phyloP scores from a whole-genome alignment of 2,329 filamentous ascomycete species.

The Aspergillus japonicus region DNA sequence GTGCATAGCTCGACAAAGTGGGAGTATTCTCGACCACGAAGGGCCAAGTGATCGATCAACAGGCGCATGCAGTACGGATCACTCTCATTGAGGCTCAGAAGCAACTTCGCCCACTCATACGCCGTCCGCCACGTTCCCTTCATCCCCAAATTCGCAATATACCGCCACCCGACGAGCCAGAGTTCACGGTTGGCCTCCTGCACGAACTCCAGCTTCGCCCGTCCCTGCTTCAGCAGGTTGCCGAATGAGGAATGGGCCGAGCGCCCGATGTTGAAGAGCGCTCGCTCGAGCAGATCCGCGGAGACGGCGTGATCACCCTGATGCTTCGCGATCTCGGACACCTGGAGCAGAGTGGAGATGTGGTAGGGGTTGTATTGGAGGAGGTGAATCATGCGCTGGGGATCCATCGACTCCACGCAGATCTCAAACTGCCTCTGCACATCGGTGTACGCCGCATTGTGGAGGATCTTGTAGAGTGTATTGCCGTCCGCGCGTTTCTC shows the following conservation, averaged over 20 bases:
- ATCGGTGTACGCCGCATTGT: constrained; percentile 70
- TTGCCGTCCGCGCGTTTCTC: constrained; percentile 57
- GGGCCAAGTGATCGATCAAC: constrained; percentile 76
- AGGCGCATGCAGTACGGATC: constrained; percentile 85
- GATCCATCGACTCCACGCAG: constrained; percentile 80
- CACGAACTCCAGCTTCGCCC: constrained; percentile 75
- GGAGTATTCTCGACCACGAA: constrained; percentile 74
- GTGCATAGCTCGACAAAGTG: constrained; percentile 71
- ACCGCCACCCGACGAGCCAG: constrained; percentile 85
- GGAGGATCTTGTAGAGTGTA: constrained; percentile 73
- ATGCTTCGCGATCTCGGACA: constrained; percentile 87
- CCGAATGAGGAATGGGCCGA: constrained; percentile 81
- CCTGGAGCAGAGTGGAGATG: constrained; percentile 88
- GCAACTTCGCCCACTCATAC: constrained; percentile 87
- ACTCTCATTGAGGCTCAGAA: constrained; percentile 69
- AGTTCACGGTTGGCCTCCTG: constrained; percentile 88
- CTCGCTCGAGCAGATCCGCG: constrained; percentile 83
- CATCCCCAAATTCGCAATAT: constrained; percentile 78
- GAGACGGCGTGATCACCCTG: constrained; percentile 84
- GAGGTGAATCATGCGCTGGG: constrained; percentile 75
- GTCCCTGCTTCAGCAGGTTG: constrained; percentile 71
- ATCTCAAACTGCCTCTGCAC: constrained; percentile 74
- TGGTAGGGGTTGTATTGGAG: constrained; percentile 80
- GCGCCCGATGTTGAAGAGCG: constrained; percentile 89
- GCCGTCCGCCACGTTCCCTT: constrained; percentile 94